Percentiles rank a stretch among this genome's conserved stretches.
Evolutionary conservation across 2,329 filamentous ascomycete species (phyloP).

Genomic region (Phialocephala sp.): DNA sequence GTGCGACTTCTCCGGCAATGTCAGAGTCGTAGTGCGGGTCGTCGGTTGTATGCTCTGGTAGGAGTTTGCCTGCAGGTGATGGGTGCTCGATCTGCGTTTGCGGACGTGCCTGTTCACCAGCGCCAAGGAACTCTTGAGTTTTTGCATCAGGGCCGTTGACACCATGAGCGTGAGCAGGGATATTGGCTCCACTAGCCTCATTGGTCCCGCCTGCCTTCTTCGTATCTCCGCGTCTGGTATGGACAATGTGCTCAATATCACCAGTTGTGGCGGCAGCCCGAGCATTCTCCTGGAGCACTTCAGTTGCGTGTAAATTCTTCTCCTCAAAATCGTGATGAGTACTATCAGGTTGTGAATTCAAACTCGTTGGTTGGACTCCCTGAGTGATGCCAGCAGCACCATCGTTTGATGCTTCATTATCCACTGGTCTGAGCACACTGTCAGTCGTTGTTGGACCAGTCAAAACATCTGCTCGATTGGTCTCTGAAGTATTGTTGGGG

Average conservation of each 20-base stretch:
- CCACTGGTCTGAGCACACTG: constrained; percentile 25
- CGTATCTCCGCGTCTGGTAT: constrained; percentile 17
- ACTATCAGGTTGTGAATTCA: constrained; percentile 15
- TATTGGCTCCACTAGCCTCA: constrained; percentile 2
- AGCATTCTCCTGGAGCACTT: constrained; percentile 33
- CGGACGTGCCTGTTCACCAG: constrained; percentile 34
- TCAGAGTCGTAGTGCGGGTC: constrained; percentile 68
- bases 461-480: constrained; percentile 12
- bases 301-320: constrained; percentile 24
- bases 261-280: constrained; percentile 34
- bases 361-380: constrained; percentile 18
- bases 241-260: constrained; percentile 37
- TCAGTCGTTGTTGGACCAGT: constrained; percentile 31
- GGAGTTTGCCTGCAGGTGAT: constrained; percentile 27
- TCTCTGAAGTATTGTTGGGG: background rate
- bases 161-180: constrained; percentile 9
- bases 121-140: constrained; percentile 35
- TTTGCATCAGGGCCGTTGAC: constrained; percentile 30
- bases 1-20: constrained; percentile 63
- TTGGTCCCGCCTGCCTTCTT: constrained; percentile 4
- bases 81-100: constrained; percentile 36
- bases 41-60: constrained; percentile 62
- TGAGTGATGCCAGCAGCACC: constrained; percentile 11
- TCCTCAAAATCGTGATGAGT: constrained; percentile 26
- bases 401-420: background rate